Percentiles rank a stretch among this genome's conserved stretches.
phyloP scores from a whole-genome alignment of 2,329 filamentous ascomycete genomes.

The Arthrobotrys musiformis region DNA sequence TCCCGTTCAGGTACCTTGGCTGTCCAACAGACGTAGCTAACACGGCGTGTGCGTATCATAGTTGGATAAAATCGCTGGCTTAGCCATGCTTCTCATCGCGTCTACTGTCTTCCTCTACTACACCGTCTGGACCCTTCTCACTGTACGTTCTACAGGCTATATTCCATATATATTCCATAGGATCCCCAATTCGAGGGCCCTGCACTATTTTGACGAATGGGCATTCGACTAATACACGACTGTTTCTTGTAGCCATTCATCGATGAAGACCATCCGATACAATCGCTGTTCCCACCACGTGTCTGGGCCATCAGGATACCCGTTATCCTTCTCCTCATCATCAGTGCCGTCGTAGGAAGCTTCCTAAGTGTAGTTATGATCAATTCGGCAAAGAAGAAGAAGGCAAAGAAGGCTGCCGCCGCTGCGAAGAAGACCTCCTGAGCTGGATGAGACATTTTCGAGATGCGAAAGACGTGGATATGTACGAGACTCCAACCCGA shows the following conservation, averaged over 20 bases:
- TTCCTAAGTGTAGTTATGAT: slow-evolving; percentile 99
- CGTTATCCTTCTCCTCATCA: slow-evolving; percentile 92
- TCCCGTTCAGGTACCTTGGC: background rate
- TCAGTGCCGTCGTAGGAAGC: slow-evolving; percentile 90
- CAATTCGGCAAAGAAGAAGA: slow-evolving; percentile 97
- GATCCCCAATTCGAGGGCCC: slow-evolving; percentile 8
- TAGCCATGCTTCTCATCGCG: slow-evolving; percentile 79
- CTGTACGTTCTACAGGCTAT: slow-evolving; percentile 72
- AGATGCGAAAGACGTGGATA: slow-evolving; percentile 3
- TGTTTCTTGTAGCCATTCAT: slow-evolving; percentile 81
- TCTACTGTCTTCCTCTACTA: slow-evolving; percentile 87
- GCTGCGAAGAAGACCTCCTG: slow-evolving; percentile 81
- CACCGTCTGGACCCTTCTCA: slow-evolving; percentile 95
- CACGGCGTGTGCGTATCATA: slow-evolving; percentile 62
- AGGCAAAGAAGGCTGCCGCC: slow-evolving; percentile 86
- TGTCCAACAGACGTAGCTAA: slow-evolving; percentile 7
- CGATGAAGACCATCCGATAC: slow-evolving; percentile 90
- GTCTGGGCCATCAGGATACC: slow-evolving; percentile 99
- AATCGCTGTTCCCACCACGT: slow-evolving; percentile 93
- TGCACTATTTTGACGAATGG: background rate
- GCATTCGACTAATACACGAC: background rate
- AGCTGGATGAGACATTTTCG: slow-evolving; percentile 25
- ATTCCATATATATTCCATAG: no score
- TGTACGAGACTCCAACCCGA: slow-evolving; percentile 7
- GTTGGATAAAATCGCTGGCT: slow-evolving; percentile 88